Evolutionary conservation across 768 basidiomycete species (phyloP), one percentile per base, ranked within the genome.

Genomic region (Xerocomus brunneocitrinus): DNA sequence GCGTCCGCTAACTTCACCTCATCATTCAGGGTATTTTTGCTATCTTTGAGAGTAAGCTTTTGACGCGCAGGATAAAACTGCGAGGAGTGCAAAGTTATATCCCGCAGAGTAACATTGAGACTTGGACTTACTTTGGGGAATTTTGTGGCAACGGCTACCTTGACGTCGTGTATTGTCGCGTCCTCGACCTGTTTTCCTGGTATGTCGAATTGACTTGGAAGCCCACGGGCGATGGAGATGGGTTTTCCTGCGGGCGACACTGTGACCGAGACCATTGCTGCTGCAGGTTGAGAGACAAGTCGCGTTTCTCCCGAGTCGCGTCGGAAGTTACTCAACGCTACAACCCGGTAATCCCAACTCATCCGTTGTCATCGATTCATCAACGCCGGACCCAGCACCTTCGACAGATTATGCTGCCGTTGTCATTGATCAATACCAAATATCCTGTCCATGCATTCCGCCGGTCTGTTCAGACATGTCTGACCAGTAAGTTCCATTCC

Each of bases 1-100:
- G 81, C 77, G 27, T 79, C 75, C 13, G 66, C 68, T 42, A 98
- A 67, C 31, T 78, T 79, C 38, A 76, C 72, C 14, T 83, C 82
- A 52, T 94, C 87, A 1, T 79, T 72, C 14, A 91, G 76, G 5
- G 81, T 64, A 52, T 80, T 83, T 50, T 77, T 79, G 42, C 83
- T 80, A 48, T 79, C 83, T 49, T 81, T 82, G 4, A 84, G 67
- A 1, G 83, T 75, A 12, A 97, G 68, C 62, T 85, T 87, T 65
- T 95, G 94, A 14, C 93, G 80, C 44, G 82, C 70, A 0, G 77
- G 62, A 53, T 83, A 78, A 58, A 95, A 81, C 93, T 22, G 32
- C 3, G 5, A 56, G 47, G 8, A 13, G 27, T 30, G 32, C 34
- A 34, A 56, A 27, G 50, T 55, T 28, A 57, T 50, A 35, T 39